Evolutionary conservation across 805 yeast species (phyloP), one percentile per base, ranked within the genome.

Genomic region (Pichia manshurica): DNA sequence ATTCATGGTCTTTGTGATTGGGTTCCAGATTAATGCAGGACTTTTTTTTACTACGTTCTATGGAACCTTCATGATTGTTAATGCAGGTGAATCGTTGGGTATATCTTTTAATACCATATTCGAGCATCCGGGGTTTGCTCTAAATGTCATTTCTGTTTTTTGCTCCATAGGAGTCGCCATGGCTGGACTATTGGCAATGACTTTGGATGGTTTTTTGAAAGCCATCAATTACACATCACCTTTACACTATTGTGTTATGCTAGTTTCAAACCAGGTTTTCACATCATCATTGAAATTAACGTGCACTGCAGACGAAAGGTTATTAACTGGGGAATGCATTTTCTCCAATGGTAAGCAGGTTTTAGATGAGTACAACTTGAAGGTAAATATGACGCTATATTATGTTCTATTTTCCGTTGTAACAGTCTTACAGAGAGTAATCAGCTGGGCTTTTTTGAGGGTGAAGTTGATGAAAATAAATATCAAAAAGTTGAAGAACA

Each of bases 51-150:
- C 82, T 0, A 69, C 82, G 55, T 73, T 79, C 19, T 78, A 79
- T 53, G 71, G 78, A 23, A 55, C 80, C 0, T 67, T 79, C 48
- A 66, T 75, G 22, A 73, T 80, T 21, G 75, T 82, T 16, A 79
- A 81, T 53, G 81, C 89, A 51, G 96, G 96, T 32, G 96, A 88
- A 61, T 82, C 91, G 6, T 68, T 88, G 29, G 96, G 96, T 0
- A 84, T 88, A 6, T 73, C 85, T 43, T 84, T 88, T 49, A 87
- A 86, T 58, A 81, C 90, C 4, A 55, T 84, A 0, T 82, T 88
- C 57, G 66, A 70, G 42, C 88, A 87, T 56, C 75, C 87, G 29
- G 96, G 96, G 0, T 78, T 87, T 57, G 95, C 93, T 0, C 81
- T 86, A 16, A 86, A 84, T 60, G 65, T 85, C 3, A 79, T 88